Base-by-base conservation (phyloP, 164 flowering plant genomes). In the Vitis riparia region DNA sequence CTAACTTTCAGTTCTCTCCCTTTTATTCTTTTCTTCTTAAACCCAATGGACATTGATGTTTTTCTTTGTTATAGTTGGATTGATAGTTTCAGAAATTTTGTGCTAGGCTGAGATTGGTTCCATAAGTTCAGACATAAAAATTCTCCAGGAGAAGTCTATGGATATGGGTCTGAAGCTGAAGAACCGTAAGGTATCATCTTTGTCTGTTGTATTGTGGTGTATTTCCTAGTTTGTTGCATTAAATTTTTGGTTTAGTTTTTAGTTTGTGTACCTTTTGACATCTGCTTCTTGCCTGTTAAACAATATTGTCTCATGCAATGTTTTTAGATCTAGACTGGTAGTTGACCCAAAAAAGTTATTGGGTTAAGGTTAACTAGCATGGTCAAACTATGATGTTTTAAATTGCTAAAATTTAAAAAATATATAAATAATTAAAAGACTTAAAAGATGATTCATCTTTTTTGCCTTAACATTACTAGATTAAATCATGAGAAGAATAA, bases 141-240 rank as follows among this genome's bases (percentile, higher is more conserved):
- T 89, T 70, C 97, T 95, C 56, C 99, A 95, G 69, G 99, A 95
- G 88, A 93, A 91, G 79, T 95, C 99, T 29, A 91, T 93, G 98
- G 98, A 90, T 76, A 95, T 95, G 99, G 97, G 98, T 70, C 80
- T 93, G 75, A 95, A 86, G 89, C 85, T 95, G 73, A 93, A 93
- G 82, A 95, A 95, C 80, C 97, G 99, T 71, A 95, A 92, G 99
- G 99, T 95, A 89, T 68, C 11, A 10, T 67, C 8, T 8, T 53
- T 51, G 2, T 48, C n/a, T 48, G 30, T 16, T 48, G 17, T 57
- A 8, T 52, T 52, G 16, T 51, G 15, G 16, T 51, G 15, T 23
- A 8, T 19, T 19, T 27, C 11, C 8, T 51, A 5, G 13, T 65
- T 51, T 0, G 53, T 23, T 17, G n/a, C 49, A 30, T 32, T 44